Evolutionary conservation across 192 early-diverging fungal species (phyloP).

Genomic region (Spizellomyces sp.): DNA sequence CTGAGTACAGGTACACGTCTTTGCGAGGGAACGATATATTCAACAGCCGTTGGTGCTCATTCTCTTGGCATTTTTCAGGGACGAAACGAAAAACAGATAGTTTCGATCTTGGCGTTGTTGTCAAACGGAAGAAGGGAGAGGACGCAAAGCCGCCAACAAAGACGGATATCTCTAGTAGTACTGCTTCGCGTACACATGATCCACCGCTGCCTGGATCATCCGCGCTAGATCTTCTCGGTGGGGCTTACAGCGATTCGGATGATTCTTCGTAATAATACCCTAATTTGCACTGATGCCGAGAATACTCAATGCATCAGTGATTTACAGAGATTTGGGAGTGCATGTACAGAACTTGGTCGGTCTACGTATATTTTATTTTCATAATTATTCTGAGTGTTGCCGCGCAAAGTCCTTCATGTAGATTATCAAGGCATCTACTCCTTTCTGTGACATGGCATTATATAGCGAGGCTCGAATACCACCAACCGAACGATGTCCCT

Average conservation of each 20-base stretch:
- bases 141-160: not conserved
- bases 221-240: constrained; percentile 19
- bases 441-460: constrained; percentile 89
- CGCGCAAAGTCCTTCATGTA: constrained; percentile 82
- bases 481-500: constrained; percentile 93
- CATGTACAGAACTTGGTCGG: not conserved
- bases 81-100: not conserved
- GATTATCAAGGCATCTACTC: constrained; percentile 72
- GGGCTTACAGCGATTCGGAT: constrained; percentile 21
- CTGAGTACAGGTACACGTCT: too few relatives aligned
- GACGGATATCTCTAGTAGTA: not conserved
- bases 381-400: not conserved
- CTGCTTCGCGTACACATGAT: not conserved
- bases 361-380: constrained; percentile 5
- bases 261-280: not conserved
- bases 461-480: constrained; percentile 90
- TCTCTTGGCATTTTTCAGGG: too few relatives aligned
- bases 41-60: too few relatives aligned
- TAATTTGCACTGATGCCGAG: not conserved
- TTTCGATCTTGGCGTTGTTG: constrained; percentile 9
- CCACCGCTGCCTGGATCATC: not conserved
- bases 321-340: too few relatives aligned
- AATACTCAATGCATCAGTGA: too few relatives aligned
- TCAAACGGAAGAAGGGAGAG: constrained; percentile 20
- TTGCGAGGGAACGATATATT: too few relatives aligned